Evolutionary conservation across 2,329 filamentous ascomycete genomes (phyloP).

Genomic region (Bretziella fagacearum): DNA sequence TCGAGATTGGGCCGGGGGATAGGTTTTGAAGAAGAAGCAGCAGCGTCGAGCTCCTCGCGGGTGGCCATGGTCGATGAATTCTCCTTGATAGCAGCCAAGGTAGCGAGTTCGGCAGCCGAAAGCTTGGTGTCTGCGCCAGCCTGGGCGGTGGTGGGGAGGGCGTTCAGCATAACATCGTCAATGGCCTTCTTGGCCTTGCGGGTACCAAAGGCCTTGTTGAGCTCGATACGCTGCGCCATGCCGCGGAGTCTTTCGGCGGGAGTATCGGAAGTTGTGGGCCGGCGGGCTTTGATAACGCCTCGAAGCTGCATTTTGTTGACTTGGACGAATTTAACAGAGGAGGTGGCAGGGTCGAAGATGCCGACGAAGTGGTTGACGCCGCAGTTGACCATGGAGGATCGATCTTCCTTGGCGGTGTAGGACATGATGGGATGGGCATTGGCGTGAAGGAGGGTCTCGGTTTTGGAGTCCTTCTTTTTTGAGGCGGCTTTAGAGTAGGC

Average conservation of each 20-base stretch:
- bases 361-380: slow-evolving; percentile 47
- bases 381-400: slow-evolving; percentile 19
- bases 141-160: slow-evolving; percentile 34
- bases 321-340: slow-evolving; percentile 42
- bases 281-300: slow-evolving; percentile 38
- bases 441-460: slow-evolving; percentile 41
- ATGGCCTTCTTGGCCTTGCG: slow-evolving; percentile 74
- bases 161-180: slow-evolving; percentile 50
- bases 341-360: slow-evolving; percentile 43
- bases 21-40: slow-evolving; percentile 51
- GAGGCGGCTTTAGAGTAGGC: slow-evolving; percentile 27
- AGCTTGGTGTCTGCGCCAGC: slow-evolving; percentile 31
- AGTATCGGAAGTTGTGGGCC: slow-evolving; percentile 27
- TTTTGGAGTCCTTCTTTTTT: slow-evolving; percentile 23
- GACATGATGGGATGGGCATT: slow-evolving; percentile 39
- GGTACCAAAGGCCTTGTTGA: slow-evolving; percentile 67
- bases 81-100: slow-evolving; percentile 46
- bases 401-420: slow-evolving; percentile 35
- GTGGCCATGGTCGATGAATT: slow-evolving; percentile 50
- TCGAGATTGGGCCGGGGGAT: slow-evolving; percentile 52
- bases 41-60: slow-evolving; percentile 45
- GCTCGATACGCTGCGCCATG: slow-evolving; percentile 45
- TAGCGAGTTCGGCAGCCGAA: slow-evolving; percentile 37
- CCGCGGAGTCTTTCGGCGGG: slow-evolving; percentile 28
- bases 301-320: slow-evolving; percentile 48